Percentiles rank a stretch among this genome's conserved stretches.
phyloP scores from a whole-genome alignment of 306 rosid genomes.

The Prunus padus region DNA sequence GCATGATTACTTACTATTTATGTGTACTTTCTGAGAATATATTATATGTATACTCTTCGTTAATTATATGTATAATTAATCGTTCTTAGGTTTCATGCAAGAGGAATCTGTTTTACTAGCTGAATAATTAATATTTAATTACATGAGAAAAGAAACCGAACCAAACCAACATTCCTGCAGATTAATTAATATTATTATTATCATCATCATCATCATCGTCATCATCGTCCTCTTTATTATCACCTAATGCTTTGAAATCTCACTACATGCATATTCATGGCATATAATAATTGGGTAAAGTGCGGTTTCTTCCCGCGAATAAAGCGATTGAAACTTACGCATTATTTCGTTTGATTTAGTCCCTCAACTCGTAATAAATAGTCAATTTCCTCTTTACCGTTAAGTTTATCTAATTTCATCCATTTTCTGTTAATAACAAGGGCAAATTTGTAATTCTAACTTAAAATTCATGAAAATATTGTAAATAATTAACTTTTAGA shows the following conservation, averaged over 20 bases:
- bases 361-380: too few species aligned
- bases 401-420: too few species aligned
- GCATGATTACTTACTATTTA: not conserved
- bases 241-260: conserved; percentile 10
- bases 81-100: not conserved
- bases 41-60: not conserved
- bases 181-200: not conserved
- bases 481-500: too few species aligned
- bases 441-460: too few species aligned
- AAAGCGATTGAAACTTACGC: too few species aligned
- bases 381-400: too few species aligned
- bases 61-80: not conserved
- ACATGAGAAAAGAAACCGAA: not conserved
- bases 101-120: not conserved
- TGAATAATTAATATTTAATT: not conserved
- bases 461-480: too few species aligned
- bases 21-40: not conserved
- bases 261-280: not conserved
- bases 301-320: too few species aligned
- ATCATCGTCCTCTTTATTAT: not conserved
- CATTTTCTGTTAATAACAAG: too few species aligned
- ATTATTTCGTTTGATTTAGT: too few species aligned
- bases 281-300: too few species aligned
- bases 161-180: not conserved
- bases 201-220: conserved; percentile 3